A percentile compares a stretch with the other conserved stretches of the same genome.
Evolutionary conservation across 2,329 filamentous ascomycete species (phyloP).

Genomic region (Colletotrichum spaethianum): DNA sequence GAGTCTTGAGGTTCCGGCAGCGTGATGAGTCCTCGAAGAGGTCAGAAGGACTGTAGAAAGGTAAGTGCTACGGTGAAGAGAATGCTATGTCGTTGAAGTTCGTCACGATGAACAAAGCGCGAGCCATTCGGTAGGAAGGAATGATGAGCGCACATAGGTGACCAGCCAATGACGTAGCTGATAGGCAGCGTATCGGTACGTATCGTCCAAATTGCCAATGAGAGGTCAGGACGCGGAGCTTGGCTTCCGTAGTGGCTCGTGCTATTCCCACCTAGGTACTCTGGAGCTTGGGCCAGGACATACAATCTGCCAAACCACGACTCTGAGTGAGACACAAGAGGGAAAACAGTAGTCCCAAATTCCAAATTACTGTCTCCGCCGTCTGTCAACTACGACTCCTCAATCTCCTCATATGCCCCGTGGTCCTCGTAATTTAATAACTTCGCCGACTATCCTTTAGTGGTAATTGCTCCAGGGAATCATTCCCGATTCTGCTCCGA

Average conservation of each 20-base stretch:
- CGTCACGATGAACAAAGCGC: background rate
- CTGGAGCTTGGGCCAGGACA: background rate
- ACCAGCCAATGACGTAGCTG: conserved; percentile 28
- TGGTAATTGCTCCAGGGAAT: background rate
- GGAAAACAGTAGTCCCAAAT: background rate
- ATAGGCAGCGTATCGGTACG: background rate
- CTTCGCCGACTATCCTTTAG: background rate
- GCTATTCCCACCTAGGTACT: background rate
- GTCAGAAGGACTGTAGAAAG: background rate
- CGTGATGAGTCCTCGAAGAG: background rate
- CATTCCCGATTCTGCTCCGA: background rate
- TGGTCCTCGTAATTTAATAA: background rate
- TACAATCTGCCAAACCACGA: background rate
- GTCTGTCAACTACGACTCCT: background rate
- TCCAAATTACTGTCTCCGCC: background rate
- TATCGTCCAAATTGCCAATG: background rate
- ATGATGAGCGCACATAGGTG: conserved; percentile 2
- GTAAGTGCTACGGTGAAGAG: background rate
- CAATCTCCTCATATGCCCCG: background rate
- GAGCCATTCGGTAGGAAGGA: conserved; percentile 8
- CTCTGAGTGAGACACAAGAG: background rate
- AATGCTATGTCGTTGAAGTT: conserved; percentile 16
- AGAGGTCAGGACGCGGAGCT: background rate
- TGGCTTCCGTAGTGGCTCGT: background rate
- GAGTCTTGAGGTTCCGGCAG: too few relatives aligned